Evolutionary conservation across 495 filamentous ascomycete species (phyloP), one percentile per base, ranked within the genome.

Genomic region (Aspergillus leporis): DNA sequence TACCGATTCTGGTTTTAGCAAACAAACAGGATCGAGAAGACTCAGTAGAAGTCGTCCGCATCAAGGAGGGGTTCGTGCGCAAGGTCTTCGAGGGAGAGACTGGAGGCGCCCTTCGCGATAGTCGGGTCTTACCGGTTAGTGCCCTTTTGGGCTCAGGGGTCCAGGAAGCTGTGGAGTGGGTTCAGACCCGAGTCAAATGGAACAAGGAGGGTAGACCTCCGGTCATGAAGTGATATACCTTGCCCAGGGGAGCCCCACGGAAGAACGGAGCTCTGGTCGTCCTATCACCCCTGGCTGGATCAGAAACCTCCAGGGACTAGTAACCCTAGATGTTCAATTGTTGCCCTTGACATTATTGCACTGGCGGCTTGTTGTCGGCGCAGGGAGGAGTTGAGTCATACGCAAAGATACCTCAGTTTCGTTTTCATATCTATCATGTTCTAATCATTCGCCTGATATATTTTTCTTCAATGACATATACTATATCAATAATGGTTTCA

Each of bases 21-120:
- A 98, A 98, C 70, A 98, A 98, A 71, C 94, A 98, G 73, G 94
- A 98, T 72, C 80, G 93, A 3, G 94, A 98, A 69, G 95, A 98
- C 71, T 97, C 93, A 64, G 89, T 98, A 47, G 95, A 98, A 79
- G 95, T 97, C 3, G 92, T 97, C 32, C 79, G 91, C 56, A 94
- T 98, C 68, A 98, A 98, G 78, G 94, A 98, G 71, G 93, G 94
- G 0, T 78, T 98, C 19, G 91, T 97, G 46, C 86, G 93, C 69
- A 90, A 88, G 72, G 92, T 97, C 9, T 94, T 98, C 73, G 92
- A 98, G 75, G 93, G 95, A 3, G 92, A 94, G 66, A 89, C 91
- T 68, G 91, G 92, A 0, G 83, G 81, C 9, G 88, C 87, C 54
- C 89, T 96, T 40, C 81, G 92, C 56, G 94, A 98, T 73, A 92